Conservation (phyloP, 768 basidiomycete genomes). For the Pulveroboletus ravenelii region DNA sequence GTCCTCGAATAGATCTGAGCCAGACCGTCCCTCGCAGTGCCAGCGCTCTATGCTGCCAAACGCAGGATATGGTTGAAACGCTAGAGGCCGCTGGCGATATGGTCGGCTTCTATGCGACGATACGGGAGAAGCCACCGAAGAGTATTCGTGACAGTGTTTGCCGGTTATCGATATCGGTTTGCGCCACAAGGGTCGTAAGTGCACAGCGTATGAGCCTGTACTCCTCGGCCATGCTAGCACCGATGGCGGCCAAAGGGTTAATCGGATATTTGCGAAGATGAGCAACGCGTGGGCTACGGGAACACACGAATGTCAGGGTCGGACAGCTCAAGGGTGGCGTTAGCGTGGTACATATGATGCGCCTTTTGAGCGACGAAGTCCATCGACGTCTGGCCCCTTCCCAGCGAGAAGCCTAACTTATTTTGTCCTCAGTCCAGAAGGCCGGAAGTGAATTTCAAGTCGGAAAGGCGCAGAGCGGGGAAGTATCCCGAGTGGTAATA, state of each 20-base stretch:
- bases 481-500: too few relatives aligned
- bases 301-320: not conserved
- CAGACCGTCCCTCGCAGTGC: not conserved
- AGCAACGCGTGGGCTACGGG: not conserved
- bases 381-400: not conserved
- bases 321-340: not conserved
- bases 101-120: not conserved
- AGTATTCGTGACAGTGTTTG: too few relatives aligned
- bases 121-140: not conserved
- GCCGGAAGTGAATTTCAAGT: not conserved
- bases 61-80: not conserved
- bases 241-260: not conserved
- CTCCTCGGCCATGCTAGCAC: not conserved
- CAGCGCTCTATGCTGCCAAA: not conserved
- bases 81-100: not conserved
- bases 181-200: not conserved
- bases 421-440: not conserved
- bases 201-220: not conserved
- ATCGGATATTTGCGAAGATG: not conserved
- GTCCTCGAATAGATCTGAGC: too few relatives aligned
- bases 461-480: not conserved
- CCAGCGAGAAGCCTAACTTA: not conserved
- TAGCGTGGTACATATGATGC: not conserved
- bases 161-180: not conserved
- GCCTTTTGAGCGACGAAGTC: not conserved